Base-by-base conservation (phyloP, 305 asterid species). In the Fraxinus baroniana region DNA sequence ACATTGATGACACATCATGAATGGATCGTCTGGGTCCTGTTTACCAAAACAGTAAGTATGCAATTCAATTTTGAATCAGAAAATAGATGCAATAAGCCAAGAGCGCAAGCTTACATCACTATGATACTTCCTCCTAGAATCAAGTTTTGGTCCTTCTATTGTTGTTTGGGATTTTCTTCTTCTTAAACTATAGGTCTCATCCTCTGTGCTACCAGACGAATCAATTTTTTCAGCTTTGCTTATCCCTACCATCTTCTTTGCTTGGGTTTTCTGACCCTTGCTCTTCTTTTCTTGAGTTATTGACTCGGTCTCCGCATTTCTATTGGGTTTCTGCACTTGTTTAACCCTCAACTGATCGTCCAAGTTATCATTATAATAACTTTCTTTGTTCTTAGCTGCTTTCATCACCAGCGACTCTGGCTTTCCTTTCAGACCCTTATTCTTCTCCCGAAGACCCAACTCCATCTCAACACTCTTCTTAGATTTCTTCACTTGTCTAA, bases 1-100 rank as follows among this genome's bases (percentile, higher is more conserved):
- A 90, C 97, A 92, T 66, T 92, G 97, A 85, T 92, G 97, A 70
- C 97, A 92, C 93, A 90, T 92, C 86, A 81, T 89, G 86, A 78
- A 86, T 70, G 87, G 81, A 83, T 91, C 92, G 0, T 66, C 76
- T 1, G 86, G 84, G 35, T 60, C 90, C 95, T 91, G 90, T 60
- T 49, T 74, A 82, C 83, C 82, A 49, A 36, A 83, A 79, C 55
- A 13, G 22, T 44, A 39, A 76, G 26, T 22, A 28, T 52, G 35
- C 39, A 64, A 4, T 49, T 39, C 72, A 80, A 20, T 46, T 60
- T 64, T 76, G 32, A 41, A 3, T 24, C 33, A 13, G 10, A 37
- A 37, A 37, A 80, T 17, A 76, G 4, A 77, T 26, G 80, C n/a
- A 70, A 22, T 76, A 78, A 35, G 44, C 49, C 83, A 5, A 35